Base-by-base conservation (phyloP, 768 basidiomycete species). In the Trametopsis cervina region DNA sequence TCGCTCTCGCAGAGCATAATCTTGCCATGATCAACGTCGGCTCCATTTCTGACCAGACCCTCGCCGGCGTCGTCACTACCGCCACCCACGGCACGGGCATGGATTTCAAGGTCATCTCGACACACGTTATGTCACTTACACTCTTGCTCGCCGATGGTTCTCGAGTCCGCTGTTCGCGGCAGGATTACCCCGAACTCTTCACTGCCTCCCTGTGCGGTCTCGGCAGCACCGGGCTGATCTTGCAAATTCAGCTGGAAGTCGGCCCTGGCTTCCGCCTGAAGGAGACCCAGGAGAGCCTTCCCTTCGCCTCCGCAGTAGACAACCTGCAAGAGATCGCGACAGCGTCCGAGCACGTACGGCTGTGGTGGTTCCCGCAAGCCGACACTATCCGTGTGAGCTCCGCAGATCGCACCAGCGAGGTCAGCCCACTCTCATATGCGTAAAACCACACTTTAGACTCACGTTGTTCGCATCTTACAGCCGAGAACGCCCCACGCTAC, bases 61-160 rank as follows among this genome's bases (percentile, higher is more conserved):
- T 99, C 54, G 94, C 80, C 22, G 96, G 96, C 38, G 80, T 93
- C 57, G 74, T 98, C 59, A 83, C 91, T 12, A 99, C 96, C 52
- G 91, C 91, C 6, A 94, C 94, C 0, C 96, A 99, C 71, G 96
- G 94, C 44, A 83, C 89, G 11, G 95, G 96, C 36, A 72, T 86
- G 50, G 60, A 67, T 38, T 94, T 77, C 67, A 80, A 80, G 46
- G 87, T 90, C 53, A 78, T 97, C 54, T 90, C 91, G 10, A 83
- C 83, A 17, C 78, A 85, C 54, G 90, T 92, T 46, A 72, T 78
- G 56, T 80, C 85, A 3, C 68, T 97, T 53, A 78, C 80, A 5
- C 60, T 97, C 41, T 71, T 96, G 27, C 70, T 89, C 12, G 85
- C 94, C 12, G 80, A 86, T 64, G 88, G 89, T 17, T 70, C 78